Evolutionary conservation across 257 asterid species (phyloP), one percentile per base, ranked within the genome.

Genomic region (Prunella vulgaris): DNA sequence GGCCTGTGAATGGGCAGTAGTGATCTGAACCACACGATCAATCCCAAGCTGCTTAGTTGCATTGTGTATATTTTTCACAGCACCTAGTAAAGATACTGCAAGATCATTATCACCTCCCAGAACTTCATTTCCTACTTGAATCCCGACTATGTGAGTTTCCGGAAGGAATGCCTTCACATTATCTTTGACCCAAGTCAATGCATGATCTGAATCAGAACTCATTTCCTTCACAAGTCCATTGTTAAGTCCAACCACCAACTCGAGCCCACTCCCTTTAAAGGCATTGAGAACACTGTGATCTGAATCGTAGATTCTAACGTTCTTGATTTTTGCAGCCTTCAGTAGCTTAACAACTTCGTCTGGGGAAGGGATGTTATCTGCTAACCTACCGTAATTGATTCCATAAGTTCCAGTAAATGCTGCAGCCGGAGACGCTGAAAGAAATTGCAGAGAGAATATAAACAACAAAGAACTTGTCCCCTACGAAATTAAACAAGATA

Each of bases 391-490:
- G 33, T 94, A 94, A 64, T 94, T 94, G 76, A 94, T 88, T 51
- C 99, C 99, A 27, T 82, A 94, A 0, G 95, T 91, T 66, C 99
- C 98, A 0, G 98, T 94, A 80, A 94, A 94, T 5, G 95, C 96
- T 10, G 60, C 59, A 9, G 82, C 86, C 12, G 57, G 64, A 32
- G 38, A 67, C 35, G 67, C 93, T 88, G 93, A 76, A 81, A 65
- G 51, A 82, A 59, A 53, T 10, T 32, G 52, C 46, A 70, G 38
- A 70, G 33, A 48, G 2, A 30, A 21, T 24, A 60, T 68, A 38
- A 69, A 62, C 52, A 48, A 52, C 35, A 21, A 64, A 7, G 28
- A 64, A 12, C 10, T 32, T 22, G 15, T 13, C 46, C 10, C 3
- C 7, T 21, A 46, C 32, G 14, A 25, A 64, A 68, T 54, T 20